Evolutionary conservation across 1,284 basidiomycete species (phyloP).

Genomic region (Apiotrichum sp.): DNA sequence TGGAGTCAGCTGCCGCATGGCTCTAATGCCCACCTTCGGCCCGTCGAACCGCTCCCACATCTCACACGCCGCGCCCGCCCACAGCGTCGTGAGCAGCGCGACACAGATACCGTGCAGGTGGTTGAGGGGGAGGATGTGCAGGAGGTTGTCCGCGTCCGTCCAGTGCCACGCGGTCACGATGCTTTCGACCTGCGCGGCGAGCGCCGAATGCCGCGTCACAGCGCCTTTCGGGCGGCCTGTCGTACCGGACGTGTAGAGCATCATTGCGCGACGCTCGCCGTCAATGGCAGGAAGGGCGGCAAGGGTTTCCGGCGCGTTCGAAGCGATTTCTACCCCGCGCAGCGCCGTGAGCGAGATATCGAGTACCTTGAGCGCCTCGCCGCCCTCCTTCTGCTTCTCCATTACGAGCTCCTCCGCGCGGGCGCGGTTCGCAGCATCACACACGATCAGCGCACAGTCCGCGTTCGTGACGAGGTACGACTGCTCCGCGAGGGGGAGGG

Average conservation of each 20-base stretch:
- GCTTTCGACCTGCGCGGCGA: slow-evolving; percentile 31
- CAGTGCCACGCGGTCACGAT: slow-evolving; percentile 37
- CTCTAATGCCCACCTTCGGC: slow-evolving; percentile 16
- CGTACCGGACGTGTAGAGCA: slow-evolving; percentile 43
- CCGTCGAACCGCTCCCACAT: slow-evolving; percentile 39
- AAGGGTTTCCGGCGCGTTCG: background rate
- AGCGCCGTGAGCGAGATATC: slow-evolving; percentile 10
- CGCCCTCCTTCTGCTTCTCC: slow-evolving; percentile 16
- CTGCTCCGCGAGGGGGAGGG: slow-evolving; percentile 37
- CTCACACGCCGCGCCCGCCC: slow-evolving; percentile 40
- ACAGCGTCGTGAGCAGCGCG: slow-evolving; percentile 37
- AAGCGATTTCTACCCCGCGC: background rate
- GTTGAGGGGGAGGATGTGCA: slow-evolving; percentile 38
- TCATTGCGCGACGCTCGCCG: slow-evolving; percentile 32
- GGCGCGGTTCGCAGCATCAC: slow-evolving; percentile 20
- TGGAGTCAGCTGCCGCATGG: slow-evolving; percentile 1
- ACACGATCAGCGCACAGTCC: slow-evolving; percentile 27
- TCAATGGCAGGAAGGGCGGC: slow-evolving; percentile 14
- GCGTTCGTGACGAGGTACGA: slow-evolving; percentile 34
- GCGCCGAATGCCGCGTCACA: slow-evolving; percentile 36
- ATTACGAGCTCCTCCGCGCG: slow-evolving; percentile 28
- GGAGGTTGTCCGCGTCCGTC: slow-evolving; percentile 26
- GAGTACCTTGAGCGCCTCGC: slow-evolving; percentile 2
- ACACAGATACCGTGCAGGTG: slow-evolving; percentile 43
- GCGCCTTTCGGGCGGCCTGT: slow-evolving; percentile 43